Evolutionary conservation across 2,329 filamentous ascomycete species (phyloP).

Genomic region (Pyricularia sp.): DNA sequence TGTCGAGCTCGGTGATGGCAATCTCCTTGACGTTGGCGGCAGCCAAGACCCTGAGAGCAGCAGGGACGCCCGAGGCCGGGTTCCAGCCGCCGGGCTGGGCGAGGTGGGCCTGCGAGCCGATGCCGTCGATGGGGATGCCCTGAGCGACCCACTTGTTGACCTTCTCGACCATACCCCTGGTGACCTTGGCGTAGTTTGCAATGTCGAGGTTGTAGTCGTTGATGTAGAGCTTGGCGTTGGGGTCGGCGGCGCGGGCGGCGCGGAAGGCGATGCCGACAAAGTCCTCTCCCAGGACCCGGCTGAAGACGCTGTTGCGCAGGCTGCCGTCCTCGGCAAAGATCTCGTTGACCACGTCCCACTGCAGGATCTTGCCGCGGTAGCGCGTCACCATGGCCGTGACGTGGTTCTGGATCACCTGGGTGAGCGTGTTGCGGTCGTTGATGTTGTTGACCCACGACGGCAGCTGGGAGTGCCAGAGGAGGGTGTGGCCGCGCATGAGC

Average conservation of each 20-base stretch:
- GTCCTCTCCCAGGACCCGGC: conserved; percentile 34
- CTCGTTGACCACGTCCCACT: conserved; percentile 48
- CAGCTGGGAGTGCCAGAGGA: conserved; percentile 35
- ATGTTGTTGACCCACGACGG: conserved; percentile 43
- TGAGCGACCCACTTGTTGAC: conserved; percentile 21
- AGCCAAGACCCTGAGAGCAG: conserved; percentile 28
- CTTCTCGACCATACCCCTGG: conserved; percentile 21
- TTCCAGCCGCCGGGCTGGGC: conserved; percentile 22
- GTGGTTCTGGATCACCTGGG: conserved; percentile 48
- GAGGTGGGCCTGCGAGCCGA: conserved; percentile 42
- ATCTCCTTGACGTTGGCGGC: conserved; percentile 32
- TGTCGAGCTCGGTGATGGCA: conserved; percentile 43
- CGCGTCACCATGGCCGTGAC: conserved; percentile 45
- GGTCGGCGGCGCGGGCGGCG: conserved; percentile 33
- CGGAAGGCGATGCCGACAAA: conserved; percentile 42
- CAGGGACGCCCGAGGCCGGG: conserved; percentile 21
- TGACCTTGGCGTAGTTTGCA: conserved; percentile 20
- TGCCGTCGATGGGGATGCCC: conserved; percentile 37
- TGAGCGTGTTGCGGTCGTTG: conserved; percentile 40
- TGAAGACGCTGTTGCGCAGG: conserved; percentile 34
- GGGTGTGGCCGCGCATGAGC: conserved; percentile 45
- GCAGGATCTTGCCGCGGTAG: conserved; percentile 39
- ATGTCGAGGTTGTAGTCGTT: conserved; percentile 38
- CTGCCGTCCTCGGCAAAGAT: conserved; percentile 40
- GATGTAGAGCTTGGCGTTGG: conserved; percentile 40